Conservation (phyloP, 495 filamentous ascomycete genomes). For the Talaromyces wortmannii region DNA sequence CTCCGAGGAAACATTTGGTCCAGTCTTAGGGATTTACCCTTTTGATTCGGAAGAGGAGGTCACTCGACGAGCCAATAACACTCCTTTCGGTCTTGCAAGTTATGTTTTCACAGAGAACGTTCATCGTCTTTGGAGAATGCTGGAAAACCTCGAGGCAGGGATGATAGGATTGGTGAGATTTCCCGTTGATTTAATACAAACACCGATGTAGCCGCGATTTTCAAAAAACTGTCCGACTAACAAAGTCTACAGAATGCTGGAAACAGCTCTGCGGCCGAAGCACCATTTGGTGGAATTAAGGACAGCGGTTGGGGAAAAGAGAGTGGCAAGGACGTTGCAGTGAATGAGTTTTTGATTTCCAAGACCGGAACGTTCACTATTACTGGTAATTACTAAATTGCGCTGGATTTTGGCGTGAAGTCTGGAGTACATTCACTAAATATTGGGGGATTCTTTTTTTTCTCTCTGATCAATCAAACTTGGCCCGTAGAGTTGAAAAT, state of each 20-base stretch:
- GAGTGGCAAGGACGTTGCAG: constrained; percentile 54
- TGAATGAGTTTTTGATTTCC: constrained; percentile 51
- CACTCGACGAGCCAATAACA: constrained; percentile 53
- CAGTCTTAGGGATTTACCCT: constrained; percentile 56
- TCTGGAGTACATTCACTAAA: not conserved
- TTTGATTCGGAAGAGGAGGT: constrained; percentile 68
- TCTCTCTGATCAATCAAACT: too few species aligned
- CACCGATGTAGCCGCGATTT: too few species aligned
- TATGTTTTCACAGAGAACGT: constrained; percentile 71
- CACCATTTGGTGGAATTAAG: constrained; percentile 53
- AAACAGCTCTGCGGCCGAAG: not conserved
- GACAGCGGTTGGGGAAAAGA: constrained; percentile 59
- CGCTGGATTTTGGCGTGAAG: not conserved
- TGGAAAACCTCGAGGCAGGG: constrained; percentile 68
- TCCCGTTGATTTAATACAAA: not conserved
- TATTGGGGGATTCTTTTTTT: too few species aligned
- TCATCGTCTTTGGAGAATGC: constrained; percentile 61
- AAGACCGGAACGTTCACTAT: constrained; percentile 51
- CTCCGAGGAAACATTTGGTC: constrained; percentile 64
- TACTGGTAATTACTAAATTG: not conserved
- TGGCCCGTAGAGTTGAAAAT: too few species aligned
- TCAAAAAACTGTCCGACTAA: constrained; percentile 28
- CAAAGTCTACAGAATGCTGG: not conserved
- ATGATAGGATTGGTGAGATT: constrained; percentile 59
- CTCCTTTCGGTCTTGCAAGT: constrained; percentile 61